Evolutionary conservation across 108 stramenopile species (phyloP).

Genomic region (Nitzschia inconspicua): DNA sequence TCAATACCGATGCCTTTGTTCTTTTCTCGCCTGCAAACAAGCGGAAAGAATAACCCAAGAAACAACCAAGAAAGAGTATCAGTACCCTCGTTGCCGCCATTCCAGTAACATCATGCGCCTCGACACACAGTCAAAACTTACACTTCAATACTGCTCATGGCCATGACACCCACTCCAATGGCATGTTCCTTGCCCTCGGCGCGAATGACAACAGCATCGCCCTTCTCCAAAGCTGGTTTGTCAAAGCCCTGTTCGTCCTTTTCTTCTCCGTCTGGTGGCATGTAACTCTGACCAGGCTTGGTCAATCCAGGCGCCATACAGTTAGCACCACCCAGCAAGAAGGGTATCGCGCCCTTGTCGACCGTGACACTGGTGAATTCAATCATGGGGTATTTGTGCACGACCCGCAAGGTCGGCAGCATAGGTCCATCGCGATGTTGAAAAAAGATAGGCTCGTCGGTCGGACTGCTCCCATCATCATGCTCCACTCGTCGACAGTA

Average conservation of each 20-base stretch:
- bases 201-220: constrained; percentile 81
- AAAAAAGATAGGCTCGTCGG: constrained; percentile 85
- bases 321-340: constrained; percentile 94
- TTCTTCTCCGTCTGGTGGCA: constrained; percentile 64
- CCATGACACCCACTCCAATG: constrained; percentile 89
- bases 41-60: not conserved
- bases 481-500: constrained; percentile 59
- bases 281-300: constrained; percentile 64
- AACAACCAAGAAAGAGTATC: not conserved
- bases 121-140: constrained; percentile 39
- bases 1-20: constrained; percentile 96
- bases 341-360: constrained; percentile 95
- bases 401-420: constrained; percentile 84
- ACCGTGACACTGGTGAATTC: constrained; percentile 68
- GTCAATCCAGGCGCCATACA: constrained; percentile 98
- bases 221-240: constrained; percentile 64
- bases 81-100: constrained; percentile 2
- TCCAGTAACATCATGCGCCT: not conserved
- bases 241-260: constrained; percentile 64
- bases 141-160: constrained; percentile 86
- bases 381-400: constrained; percentile 79
- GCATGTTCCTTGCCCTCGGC: constrained; percentile 95
- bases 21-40: constrained; percentile 42
- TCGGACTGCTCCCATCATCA: constrained; percentile 37
- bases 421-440: constrained; percentile 93